Evolutionary conservation across 352 stramenopile genomes (phyloP).

Genomic region (Globisporangium echinulatum): DNA sequence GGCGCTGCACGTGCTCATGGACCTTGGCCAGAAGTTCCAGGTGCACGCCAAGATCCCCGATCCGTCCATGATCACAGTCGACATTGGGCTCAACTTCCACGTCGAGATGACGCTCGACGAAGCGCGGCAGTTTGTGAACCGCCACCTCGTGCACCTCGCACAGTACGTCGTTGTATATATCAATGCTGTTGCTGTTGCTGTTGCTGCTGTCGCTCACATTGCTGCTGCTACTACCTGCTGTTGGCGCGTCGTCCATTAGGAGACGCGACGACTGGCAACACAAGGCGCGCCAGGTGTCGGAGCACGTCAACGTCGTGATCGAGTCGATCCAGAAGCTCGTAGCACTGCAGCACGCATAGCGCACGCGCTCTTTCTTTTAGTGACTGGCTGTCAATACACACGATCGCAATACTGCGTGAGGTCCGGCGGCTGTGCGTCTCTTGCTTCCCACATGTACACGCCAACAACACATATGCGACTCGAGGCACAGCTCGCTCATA

Average conservation of each 20-base stretch:
- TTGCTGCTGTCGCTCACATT: no score
- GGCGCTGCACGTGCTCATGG: slow-evolving; percentile 42
- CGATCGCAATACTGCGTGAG: no score
- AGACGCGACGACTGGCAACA: slow-evolving; percentile 63
- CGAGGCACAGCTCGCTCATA: no score
- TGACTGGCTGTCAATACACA: background rate
- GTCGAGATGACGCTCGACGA: slow-evolving; percentile 71
- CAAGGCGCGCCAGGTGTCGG: slow-evolving; percentile 60
- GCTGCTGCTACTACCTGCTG: no score
- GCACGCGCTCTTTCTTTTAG: no score
- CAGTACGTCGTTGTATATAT: slow-evolving; percentile 20
- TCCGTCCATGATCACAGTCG: slow-evolving; percentile 53
- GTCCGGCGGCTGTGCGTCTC: no score
- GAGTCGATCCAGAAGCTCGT: slow-evolving; percentile 72
- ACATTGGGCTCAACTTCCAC: slow-evolving; percentile 70
- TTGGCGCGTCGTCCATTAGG: slow-evolving; percentile 15
- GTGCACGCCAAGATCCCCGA: slow-evolving; percentile 63
- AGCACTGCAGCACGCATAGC: slow-evolving; percentile 34
- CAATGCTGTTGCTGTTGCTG: no score
- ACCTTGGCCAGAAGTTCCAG: slow-evolving; percentile 67
- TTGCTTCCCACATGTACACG: no score
- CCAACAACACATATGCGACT: no score
- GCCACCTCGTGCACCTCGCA: slow-evolving; percentile 42
- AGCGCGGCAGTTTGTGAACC: slow-evolving; percentile 44
- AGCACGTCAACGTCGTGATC: slow-evolving; percentile 71